Base-by-base conservation (phyloP, 2,329 filamentous ascomycete species). In the Didymella arachidicola region DNA sequence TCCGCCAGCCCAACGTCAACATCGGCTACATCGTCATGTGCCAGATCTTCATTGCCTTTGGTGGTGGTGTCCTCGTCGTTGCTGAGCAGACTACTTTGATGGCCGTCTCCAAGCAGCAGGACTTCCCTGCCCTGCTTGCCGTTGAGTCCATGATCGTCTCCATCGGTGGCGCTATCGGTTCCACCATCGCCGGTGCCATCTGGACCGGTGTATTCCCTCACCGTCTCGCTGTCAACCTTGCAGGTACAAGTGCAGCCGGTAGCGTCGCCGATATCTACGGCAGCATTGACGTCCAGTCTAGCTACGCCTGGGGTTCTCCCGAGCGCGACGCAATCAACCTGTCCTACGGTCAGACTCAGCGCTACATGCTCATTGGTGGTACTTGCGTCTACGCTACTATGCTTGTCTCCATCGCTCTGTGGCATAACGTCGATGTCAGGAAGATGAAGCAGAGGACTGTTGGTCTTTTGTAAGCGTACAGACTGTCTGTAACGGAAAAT, bases 141-240 rank as follows among this genome's bases (percentile, higher is more conserved):
- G 80, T 90, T 62, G 81, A 88, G 53, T 80, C 84, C 12, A 83
- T 89, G 43, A 84, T 87, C 45, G 81, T 84, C 62, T 83, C 83
- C 57, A 82, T 90, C 59, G 89, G 77, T 7, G 67, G 69, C 34
- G 75, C 76, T 19, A 72, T 79, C 27, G 77, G 77, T 0, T 71
- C 62, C n/a, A 83, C 87, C 7, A 81, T 90, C 46, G 83, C 87
- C 1, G 83, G 82, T 0, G 87, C 87, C 10, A 85, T 91, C 61
- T 91, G 87, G 87, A 86, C 83, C 0, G 81, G 83, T 59, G 81
- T 83, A 1, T 84, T 90, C 66, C 82, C 82, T 5, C 73, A 78
- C 18, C 81, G 81, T 11, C 78, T 89, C 14, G 66, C 58, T 41
- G 54, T 49, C 2, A 65, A 70, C 19, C 77, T 89, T 1, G 86